Base-by-base conservation (phyloP, 2,329 filamentous ascomycete genomes). In the Calcarisporium arbuscula region DNA sequence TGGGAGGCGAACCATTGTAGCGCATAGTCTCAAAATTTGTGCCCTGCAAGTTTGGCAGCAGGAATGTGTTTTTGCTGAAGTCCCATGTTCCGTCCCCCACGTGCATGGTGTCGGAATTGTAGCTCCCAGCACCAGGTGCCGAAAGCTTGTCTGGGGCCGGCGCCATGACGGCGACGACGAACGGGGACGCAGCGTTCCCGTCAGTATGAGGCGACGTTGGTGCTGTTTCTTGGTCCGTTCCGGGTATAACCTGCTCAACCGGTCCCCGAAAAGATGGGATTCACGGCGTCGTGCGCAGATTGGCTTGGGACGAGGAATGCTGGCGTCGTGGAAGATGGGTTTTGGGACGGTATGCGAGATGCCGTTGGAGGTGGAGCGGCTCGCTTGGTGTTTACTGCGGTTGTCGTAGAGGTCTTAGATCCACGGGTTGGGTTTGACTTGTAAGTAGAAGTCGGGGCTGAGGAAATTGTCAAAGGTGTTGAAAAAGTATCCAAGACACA, bases 1-100 rank as follows among this genome's bases (percentile, higher is more conserved):
- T 12, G 6, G 20, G n/a, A 19, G 30, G 21, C 30, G 14, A 28
- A 86, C 83, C 85, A 72, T 92, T 92, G 62, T 87, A 88, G 54
- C 73, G 78, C 79, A 85, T 89, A 6, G 85, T 89, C 32, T 81
- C 82, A 56, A 86, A 85, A 54, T 88, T 85, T 44, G 86, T 61
- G 8, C 83, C 84, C 49, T 80, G 68, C 29, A 92, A 64, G 51
- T 88, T 88, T 22, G 85, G 85, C 33, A 92, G 63, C 35, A 92
- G 64, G 54, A 90, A 92, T 14, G 74, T 79, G 52, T 89, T 86
- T 54, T 81, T 81, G 39, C 72, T 68, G 38, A 82, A 81, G 50
- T 89, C 82, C 85, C 85, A 92, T 21, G 85, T 90, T 16, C 85
- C 85, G 54, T 90, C 85, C 43, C 85, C 85, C 12, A 90, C 84